A percentile compares a stretch with the other conserved stretches of the same genome.
These are phyloP conservation scores for Stylonectria norvegica DNA, from an alignment of 2,329 filamentous ascomycete species.

Conservation along the genomic window DNA sequence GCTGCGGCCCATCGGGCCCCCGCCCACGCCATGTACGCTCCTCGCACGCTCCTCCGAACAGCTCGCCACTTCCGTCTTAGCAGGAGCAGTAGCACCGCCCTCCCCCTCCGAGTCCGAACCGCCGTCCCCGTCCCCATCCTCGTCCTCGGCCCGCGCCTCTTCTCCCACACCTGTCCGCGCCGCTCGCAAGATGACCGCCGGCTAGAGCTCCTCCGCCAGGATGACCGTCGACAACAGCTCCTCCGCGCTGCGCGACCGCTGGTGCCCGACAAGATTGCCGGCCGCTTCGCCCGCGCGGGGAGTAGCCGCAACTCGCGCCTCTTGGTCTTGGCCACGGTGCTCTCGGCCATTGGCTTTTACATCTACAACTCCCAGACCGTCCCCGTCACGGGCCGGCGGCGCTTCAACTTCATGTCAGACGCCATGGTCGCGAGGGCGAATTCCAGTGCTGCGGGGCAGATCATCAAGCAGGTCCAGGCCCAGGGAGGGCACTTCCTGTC, in stretches of 20 bases:
- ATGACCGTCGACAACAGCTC: slow-evolving; percentile 24
- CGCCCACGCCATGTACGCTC: slow-evolving; percentile 16
- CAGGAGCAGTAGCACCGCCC: too few relatives aligned
- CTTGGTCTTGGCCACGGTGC: slow-evolving; percentile 39
- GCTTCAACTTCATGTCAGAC: slow-evolving; percentile 67
- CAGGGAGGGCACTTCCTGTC: slow-evolving; percentile 55
- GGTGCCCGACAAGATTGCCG: slow-evolving; percentile 26
- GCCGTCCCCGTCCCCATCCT: slow-evolving; percentile 4
- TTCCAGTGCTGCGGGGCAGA: slow-evolving; percentile 26
- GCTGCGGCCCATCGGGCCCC: slow-evolving; percentile 8
- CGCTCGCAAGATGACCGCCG: slow-evolving; percentile 16
- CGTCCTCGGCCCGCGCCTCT: slow-evolving; percentile 12
- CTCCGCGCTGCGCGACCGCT: slow-evolving; percentile 33
- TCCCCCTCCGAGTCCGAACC: slow-evolving; percentile 7
- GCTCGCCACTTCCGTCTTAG: slow-evolving; percentile 1
- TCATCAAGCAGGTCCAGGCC: slow-evolving; percentile 52
- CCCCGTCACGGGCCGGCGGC: slow-evolving; percentile 65
- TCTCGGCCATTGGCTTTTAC: slow-evolving; percentile 58
- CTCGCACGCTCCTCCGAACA: slow-evolving; percentile 16
- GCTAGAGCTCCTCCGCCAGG: too few relatives aligned
- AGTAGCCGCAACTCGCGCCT: slow-evolving; percentile 30
- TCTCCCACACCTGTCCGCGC: slow-evolving; percentile 22
- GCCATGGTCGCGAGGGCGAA: slow-evolving; percentile 49
- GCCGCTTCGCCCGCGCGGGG: slow-evolving; percentile 27
- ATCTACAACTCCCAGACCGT: slow-evolving; percentile 67